Conservation (phyloP, 208 protist species). For the Leishmania lainsoni region DNA sequence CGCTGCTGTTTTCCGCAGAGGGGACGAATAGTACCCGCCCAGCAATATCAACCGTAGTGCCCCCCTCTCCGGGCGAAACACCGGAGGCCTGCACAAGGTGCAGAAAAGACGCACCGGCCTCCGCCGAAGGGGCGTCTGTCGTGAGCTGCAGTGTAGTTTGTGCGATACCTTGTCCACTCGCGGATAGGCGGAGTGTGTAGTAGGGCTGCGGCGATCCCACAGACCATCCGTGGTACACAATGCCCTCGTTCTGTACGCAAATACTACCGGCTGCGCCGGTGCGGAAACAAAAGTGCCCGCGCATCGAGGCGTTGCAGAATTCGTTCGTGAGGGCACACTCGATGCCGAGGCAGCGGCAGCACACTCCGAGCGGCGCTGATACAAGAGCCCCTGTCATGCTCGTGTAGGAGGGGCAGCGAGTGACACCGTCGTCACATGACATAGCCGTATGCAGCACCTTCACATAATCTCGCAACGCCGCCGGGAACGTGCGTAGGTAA, state of each 20-base stretch:
- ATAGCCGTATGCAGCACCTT: conserved; percentile 20
- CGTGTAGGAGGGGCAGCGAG: conserved; percentile 40
- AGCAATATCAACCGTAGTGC: conserved; percentile 20
- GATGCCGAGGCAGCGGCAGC: conserved; percentile 50
- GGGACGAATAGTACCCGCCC: conserved; percentile 55
- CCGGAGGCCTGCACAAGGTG: conserved; percentile 14
- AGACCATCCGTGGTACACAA: conserved; percentile 47
- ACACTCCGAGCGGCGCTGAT: conserved; percentile 49
- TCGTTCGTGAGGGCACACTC: conserved; percentile 22
- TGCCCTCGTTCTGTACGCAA: conserved; percentile 20
- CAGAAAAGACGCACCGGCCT: conserved; percentile 11
- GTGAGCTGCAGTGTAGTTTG: conserved; percentile 27
- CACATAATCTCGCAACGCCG: conserved; percentile 42
- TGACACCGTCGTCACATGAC: conserved; percentile 20
- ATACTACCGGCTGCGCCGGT: conserved; percentile 17
- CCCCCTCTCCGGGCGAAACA: background rate
- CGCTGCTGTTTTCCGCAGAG: background rate
- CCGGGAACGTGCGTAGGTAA: conserved; percentile 57
- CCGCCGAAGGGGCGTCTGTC: conserved; percentile 9
- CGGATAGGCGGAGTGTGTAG: conserved; percentile 41
- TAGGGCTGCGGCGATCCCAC: conserved; percentile 19
- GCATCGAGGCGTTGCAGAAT: conserved; percentile 26
- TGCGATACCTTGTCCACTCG: conserved; percentile 24
- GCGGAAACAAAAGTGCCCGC: conserved; percentile 45
- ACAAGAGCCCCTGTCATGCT: conserved; percentile 31